Evolutionary conservation across 306 rosid genomes (phyloP), one percentile per base, ranked within the genome.

Genomic region (Citrullus mucosospermus): DNA sequence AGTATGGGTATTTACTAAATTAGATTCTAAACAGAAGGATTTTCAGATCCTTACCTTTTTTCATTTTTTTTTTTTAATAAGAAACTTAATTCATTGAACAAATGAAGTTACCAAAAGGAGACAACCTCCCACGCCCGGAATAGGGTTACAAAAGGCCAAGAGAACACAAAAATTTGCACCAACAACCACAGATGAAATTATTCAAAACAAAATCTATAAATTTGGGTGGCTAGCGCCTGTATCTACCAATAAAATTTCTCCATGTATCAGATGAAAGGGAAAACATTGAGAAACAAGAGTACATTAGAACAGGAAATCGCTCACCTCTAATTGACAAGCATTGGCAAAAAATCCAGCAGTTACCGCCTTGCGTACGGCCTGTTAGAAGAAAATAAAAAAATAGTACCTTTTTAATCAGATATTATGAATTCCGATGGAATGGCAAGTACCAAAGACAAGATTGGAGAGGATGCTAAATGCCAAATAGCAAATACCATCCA

Each of bases 321-420:
- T 84, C 84, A 93, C 97, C 79, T 92, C 96, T 78, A 89, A 85
- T 55, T 66, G 87, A 81, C 97, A 90, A 2, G 93, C 96, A 72
- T 94, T 90, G 41, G 96, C 88, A 16, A 92, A 92, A 87, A 90
- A 89, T 34, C 97, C 98, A 22, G 88, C 86, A 56, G 91, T 89
- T 20, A 94, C 91, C 38, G 96, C 97, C 83, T 89, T 94, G 83
- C 93, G 88, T 73, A 94, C 85, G n/a, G 78, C 85, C 97, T 93
- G 92, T 73, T 73, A 61, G 57, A 81, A 36, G 77, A 48, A 77
- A 38, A 69, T n/a, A 4, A 61, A 77, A 25, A 32, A 53, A 34
- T 3, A 3, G 11, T 46, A 71, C 22, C 22, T 46, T 71, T 71
- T 71, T 15, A 14, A 25, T 44, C 39, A 46, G 76, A 14, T 44